phyloP scores from a whole-genome alignment of 106 monocot genomes.

The Iris macrosiphon region DNA sequence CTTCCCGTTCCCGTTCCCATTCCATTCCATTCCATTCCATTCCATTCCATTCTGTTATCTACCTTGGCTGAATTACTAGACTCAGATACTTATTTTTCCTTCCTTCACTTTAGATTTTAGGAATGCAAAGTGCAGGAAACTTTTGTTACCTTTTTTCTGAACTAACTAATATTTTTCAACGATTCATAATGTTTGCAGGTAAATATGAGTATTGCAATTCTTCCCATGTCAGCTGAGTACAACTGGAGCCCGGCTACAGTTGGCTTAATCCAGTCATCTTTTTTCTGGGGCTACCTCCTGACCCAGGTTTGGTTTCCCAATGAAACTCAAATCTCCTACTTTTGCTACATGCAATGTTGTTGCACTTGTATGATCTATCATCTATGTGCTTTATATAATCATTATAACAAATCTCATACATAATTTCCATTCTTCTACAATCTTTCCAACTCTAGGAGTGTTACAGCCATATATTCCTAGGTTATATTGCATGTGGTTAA shows the following conservation, averaged over 20 bases:
- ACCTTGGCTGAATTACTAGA: no score
- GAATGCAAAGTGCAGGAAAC: no score
- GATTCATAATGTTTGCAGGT: slow-evolving; percentile 35
- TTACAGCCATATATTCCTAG: no score
- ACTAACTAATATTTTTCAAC: no score
- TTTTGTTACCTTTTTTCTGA: no score
- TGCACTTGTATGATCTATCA: neutral
- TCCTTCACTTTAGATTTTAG: neutral
- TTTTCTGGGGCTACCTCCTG: slow-evolving; percentile 97
- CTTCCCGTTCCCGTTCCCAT: neutral
- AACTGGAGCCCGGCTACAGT: slow-evolving; percentile 79
- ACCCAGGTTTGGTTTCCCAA: slow-evolving; percentile 91
- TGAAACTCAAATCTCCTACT: neutral
- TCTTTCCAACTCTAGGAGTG: no score
- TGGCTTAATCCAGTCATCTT: slow-evolving; percentile 87
- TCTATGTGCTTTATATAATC: neutral
- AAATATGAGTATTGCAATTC: slow-evolving; percentile 96
- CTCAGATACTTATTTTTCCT: no score
- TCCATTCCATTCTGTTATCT: neutral
- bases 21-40: neutral
- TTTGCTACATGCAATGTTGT: neutral
- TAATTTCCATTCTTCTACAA: no score
- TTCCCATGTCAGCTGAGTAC: slow-evolving; percentile 87
- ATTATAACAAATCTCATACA: no score
- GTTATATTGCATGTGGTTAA: no score